Evolutionary conservation across 192 early-diverging fungal genomes (phyloP), one percentile per base, ranked within the genome.

Genomic region (Podila verticillata): DNA sequence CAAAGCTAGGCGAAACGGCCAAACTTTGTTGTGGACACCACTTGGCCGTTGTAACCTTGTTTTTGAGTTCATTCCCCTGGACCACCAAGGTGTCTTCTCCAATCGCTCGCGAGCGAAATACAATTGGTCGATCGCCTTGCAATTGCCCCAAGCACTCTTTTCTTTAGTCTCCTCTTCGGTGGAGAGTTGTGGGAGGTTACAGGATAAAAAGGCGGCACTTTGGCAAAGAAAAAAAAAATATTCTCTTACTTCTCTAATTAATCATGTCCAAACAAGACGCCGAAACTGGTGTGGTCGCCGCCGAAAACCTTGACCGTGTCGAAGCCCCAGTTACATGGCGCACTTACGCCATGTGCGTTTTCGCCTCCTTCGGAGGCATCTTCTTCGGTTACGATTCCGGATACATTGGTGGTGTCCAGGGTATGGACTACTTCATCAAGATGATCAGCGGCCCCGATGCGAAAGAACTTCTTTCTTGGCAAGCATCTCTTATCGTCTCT

Each of bases 321-420:
- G 80, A 82, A 71, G 80, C 80, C 65, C 80, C 80, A 57, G 72
- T 82, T 56, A 82, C 80, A 69, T 82, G 80, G 80, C 66, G 72
- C 56, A 30, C 65, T 64, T 66, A 70, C 64, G 81, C 81, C 58
- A 72, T 80, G 62, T 78, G 69, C 28, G 73, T 65, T 72, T 61
- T 92, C 56, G 86, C 89, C 36, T 84, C 91, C 61, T 72, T 92
- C 59, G 91, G 89, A 71, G 90, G 87, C 19, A 83, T 92, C 61
- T 79, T 92, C 59, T 94, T 92, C 74, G 93, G 93, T 63, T 95
- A 93, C 68, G 93, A 95, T 81, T 91, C 85, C 12, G 93, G 92
- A 29, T 86, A 92, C 22, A 92, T 92, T 73, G 88, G 90, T 49
- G 90, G 89, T 54, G 88, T 92, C 59, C 83, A 91, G 66, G 88